These are phyloP conservation scores for Fusarium irregulare DNA, from an alignment of 2,329 filamentous ascomycete species.

Conservation along the genomic window DNA sequence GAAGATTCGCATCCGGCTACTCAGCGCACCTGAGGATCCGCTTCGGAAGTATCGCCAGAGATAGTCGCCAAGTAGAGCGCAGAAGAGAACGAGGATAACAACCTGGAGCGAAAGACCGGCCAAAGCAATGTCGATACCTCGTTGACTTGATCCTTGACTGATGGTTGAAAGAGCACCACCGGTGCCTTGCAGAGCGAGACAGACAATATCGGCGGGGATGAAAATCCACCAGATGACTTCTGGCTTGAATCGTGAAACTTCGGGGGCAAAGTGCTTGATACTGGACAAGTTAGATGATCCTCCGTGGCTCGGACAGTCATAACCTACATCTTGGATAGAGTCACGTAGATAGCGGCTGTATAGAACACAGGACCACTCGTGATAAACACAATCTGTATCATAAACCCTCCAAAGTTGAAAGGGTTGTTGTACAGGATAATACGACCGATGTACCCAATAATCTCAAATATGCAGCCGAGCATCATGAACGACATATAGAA, in stretches of 20 bases:
- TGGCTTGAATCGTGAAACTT: slow-evolving; percentile 56
- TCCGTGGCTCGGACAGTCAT: accelerated
- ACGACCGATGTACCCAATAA: slow-evolving; percentile 72
- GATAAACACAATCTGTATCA: slow-evolving; percentile 67
- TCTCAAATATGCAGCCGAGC: slow-evolving; percentile 65
- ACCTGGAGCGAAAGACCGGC: slow-evolving; percentile 70
- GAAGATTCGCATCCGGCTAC: slow-evolving; percentile 55
- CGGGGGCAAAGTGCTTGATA: slow-evolving; percentile 54
- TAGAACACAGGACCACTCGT: slow-evolving; percentile 59
- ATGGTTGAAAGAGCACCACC: slow-evolving; percentile 64
- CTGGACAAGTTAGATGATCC: slow-evolving; percentile 32
- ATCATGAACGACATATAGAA: slow-evolving; percentile 62
- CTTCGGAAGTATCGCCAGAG: slow-evolving; percentile 54
- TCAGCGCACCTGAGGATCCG: slow-evolving; percentile 30
- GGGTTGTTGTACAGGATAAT: slow-evolving; percentile 67
- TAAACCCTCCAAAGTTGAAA: slow-evolving; percentile 67
- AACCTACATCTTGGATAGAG: slow-evolving; percentile 57
- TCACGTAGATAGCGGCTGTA: slow-evolving; percentile 73
- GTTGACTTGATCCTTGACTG: slow-evolving; percentile 58
- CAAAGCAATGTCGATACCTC: slow-evolving; percentile 52
- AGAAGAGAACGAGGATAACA: slow-evolving; percentile 64
- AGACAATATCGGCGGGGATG: slow-evolving; percentile 65
- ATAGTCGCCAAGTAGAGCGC: slow-evolving; percentile 60
- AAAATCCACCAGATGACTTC: slow-evolving; percentile 58
- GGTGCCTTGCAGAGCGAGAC: slow-evolving; percentile 65